Base-by-base conservation (phyloP, 2,329 filamentous ascomycete genomes). In the Botrytis cinerea region DNA sequence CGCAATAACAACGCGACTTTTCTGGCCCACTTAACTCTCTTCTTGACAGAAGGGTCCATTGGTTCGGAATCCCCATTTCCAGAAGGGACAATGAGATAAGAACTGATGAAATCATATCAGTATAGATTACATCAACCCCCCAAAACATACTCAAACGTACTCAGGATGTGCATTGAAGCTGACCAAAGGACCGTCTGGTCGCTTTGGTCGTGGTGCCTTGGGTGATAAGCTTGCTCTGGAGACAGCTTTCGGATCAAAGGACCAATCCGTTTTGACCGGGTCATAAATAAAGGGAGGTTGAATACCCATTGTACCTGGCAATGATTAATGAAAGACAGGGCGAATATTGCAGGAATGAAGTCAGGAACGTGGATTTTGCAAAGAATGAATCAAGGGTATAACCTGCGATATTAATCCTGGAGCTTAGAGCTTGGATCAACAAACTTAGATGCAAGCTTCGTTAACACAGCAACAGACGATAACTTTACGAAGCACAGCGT, bases 141-240 rank as follows among this genome's bases (percentile, higher is more conserved):
- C 20, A 51, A 35, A 14, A 18, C 57, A 45, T 54, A 62, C 35
- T 60, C 20, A 71, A 28, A 84, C 90, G 80, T 87, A 94, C 91
- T 98, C 94, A 1, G 95, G 94, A 82, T 97, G 95, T 73, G 89
- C 87, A 82, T 97, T 96, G 85, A 97, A 92, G 74, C 92, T 88
- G 75, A 98, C 84, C 76, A 97, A 84, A 20, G 94, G 94, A 0
- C 94, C 94, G 71, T 92, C 86, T 62, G 86, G 87, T 85, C 92
- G 91, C 60, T 60, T 88, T 86, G 79, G 87, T 90, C 40, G 83
- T 85, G 59, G 88, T 85, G 71, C 89, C 88, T 20, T 89, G 87
- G 79, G 71, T 32, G 71, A 73, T 85, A 89, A 93, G 83, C 92
- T 95, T 75, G 93, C 92, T 80, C 94, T 88, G 35, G 94, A 95